A percentile compares a stretch with the other conserved stretches of the same genome.
Conservation (phyloP, 2,329 filamentous ascomycete species). For the Ascochyta viciae-villosae region DNA sequence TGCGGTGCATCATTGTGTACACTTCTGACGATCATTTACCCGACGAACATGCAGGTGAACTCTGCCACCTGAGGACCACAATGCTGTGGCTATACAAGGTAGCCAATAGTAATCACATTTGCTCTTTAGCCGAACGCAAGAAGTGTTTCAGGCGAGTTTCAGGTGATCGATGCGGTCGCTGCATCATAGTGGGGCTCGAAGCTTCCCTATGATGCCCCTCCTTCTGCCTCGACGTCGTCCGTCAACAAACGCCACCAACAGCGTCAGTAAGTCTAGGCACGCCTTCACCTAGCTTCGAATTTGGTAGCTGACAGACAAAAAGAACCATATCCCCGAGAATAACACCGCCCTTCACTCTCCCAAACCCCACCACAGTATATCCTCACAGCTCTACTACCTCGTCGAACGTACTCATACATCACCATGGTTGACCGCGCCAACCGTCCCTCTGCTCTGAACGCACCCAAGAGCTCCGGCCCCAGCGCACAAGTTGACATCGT, state of each 20-base stretch:
- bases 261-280: constrained; percentile 6
- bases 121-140: constrained; percentile 8
- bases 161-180: constrained; percentile 15
- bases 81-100: neutral
- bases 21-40: constrained; percentile 6
- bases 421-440: constrained; percentile 83
- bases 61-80: neutral
- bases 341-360: neutral
- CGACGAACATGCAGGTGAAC: constrained; percentile 1
- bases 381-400: constrained; percentile 7
- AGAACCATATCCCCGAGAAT: neutral
- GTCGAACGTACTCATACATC: constrained; percentile 12
- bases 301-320: neutral
- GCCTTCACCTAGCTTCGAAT: constrained; percentile 3
- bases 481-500: constrained; percentile 77
- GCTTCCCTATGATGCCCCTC: constrained; percentile 29
- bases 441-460: constrained; percentile 73
- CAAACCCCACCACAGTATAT: constrained; percentile 11
- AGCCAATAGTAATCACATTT: constrained; percentile 3
- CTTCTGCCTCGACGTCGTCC: constrained; percentile 23
- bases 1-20: neutral
- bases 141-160: constrained; percentile 18
- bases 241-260: constrained; percentile 24
- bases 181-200: constrained; percentile 32
- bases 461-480: constrained; percentile 66